A percentile compares a stretch with the other conserved stretches of the same genome.
These are phyloP conservation scores for Zalaria sp. DNA, from an alignment of 2,329 filamentous ascomycete genomes.

Conservation along the genomic window DNA sequence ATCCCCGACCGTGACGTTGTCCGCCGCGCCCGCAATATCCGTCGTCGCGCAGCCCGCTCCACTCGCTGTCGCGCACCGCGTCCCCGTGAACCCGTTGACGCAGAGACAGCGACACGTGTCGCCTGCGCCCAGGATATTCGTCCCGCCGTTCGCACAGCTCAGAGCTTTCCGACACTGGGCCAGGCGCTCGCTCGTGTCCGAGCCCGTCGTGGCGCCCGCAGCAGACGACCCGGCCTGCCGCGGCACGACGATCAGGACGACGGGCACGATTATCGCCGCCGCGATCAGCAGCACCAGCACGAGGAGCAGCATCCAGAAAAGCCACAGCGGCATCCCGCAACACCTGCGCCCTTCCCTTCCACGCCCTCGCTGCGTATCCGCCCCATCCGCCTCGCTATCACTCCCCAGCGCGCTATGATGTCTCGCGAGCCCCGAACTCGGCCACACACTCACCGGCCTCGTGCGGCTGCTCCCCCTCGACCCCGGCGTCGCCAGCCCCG, in stretches of 20 bases:
- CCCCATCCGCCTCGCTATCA: conserved; percentile 5
- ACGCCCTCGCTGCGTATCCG: background rate
- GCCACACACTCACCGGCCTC: conserved; percentile 3
- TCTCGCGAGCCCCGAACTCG: conserved; percentile 2
- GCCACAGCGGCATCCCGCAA: conserved; percentile 74
- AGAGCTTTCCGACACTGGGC: conserved; percentile 46
- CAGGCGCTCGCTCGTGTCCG: conserved; percentile 16
- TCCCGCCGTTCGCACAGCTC: conserved; percentile 67
- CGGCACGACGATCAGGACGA: conserved; percentile 47
- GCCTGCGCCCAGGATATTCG: conserved; percentile 43
- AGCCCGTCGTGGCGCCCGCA: conserved; percentile 6
- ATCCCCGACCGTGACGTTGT: conserved; percentile 72
- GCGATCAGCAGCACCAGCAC: conserved; percentile 58
- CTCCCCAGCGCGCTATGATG: conserved; percentile 5
- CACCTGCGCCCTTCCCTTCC: conserved; percentile 41
- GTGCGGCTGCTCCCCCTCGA: conserved; percentile 5
- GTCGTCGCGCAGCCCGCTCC: conserved; percentile 44
- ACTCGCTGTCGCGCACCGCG: conserved; percentile 36
- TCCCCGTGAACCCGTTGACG: conserved; percentile 69
- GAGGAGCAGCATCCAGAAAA: conserved; percentile 53
- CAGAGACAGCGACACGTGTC: conserved; percentile 71
- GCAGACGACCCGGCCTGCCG: conserved; percentile 23
- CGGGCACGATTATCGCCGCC: conserved; percentile 69
- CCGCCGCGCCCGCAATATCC: conserved; percentile 29
- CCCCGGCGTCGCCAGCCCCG: conserved; percentile 28